Evolutionary conservation across 495 filamentous ascomycete species (phyloP).

Genomic region (Penicillium fimorum): DNA sequence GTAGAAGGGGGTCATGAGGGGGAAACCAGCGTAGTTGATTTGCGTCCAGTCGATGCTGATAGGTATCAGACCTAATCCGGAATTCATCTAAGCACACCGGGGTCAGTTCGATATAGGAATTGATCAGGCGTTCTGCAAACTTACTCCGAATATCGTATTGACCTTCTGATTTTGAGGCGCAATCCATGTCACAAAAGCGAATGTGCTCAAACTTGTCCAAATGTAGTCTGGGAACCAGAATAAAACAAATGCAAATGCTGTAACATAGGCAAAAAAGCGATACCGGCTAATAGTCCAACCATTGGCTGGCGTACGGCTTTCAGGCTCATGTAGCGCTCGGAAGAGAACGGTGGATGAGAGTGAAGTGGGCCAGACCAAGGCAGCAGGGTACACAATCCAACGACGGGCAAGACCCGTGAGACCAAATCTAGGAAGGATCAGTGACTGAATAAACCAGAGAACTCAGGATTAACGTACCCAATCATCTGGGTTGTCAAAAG

Average conservation of each 20-base stretch:
- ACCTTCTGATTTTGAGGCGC: constrained; percentile 56
- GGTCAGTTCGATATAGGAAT: constrained; percentile 70
- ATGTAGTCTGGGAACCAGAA: constrained; percentile 80
- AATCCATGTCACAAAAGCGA: constrained; percentile 64
- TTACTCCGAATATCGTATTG: constrained; percentile 68
- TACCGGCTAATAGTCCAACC: constrained; percentile 57
- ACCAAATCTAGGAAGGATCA: constrained; percentile 34
- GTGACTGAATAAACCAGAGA: not conserved
- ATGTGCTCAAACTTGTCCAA: constrained; percentile 63
- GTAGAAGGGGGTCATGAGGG: constrained; percentile 61
- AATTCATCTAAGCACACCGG: constrained; percentile 60
- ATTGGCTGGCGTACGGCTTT: constrained; percentile 44
- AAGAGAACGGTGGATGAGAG: constrained; percentile 31
- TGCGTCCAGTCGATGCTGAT: constrained; percentile 70
- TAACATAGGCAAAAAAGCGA: constrained; percentile 53
- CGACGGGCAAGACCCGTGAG: constrained; percentile 62
- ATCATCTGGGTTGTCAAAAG: constrained; percentile 63
- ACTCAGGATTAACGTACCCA: constrained; percentile 39
- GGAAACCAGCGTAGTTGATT: constrained; percentile 48
- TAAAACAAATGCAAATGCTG: constrained; percentile 46
- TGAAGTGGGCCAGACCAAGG: constrained; percentile 35
- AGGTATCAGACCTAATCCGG: constrained; percentile 74
- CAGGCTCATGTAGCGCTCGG: constrained; percentile 47
- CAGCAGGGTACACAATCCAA: constrained; percentile 55
- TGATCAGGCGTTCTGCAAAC: constrained; percentile 61